Evolutionary conservation across 1,284 basidiomycete species (phyloP).

Genomic region (Sporisorium scitamineum): DNA sequence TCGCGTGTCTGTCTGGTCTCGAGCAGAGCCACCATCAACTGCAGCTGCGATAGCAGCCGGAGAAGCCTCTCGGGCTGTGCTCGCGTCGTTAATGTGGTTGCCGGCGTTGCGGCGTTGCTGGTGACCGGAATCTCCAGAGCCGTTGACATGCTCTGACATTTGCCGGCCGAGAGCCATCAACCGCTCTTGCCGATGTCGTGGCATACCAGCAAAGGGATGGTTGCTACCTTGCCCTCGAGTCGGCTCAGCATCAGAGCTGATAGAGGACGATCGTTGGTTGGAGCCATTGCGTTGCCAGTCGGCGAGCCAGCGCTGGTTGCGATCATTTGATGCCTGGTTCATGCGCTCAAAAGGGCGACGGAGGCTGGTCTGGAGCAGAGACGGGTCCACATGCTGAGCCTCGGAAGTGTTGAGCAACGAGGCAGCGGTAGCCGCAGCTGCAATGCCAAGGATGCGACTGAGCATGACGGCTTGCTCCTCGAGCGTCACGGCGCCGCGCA

Average conservation of each 20-base stretch:
- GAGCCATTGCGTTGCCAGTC: constrained; percentile 30
- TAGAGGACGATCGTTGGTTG: not conserved
- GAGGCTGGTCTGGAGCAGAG: constrained; percentile 50
- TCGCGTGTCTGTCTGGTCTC: constrained; percentile 12
- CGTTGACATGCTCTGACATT: constrained; percentile 14
- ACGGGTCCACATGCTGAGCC: constrained; percentile 42
- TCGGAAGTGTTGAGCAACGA: constrained; percentile 57
- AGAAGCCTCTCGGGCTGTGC: not conserved
- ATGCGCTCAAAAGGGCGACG: constrained; percentile 41
- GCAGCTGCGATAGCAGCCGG: not conserved
- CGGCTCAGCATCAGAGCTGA: not conserved
- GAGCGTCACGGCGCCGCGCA: constrained; percentile 58
- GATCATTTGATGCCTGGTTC: constrained; percentile 24
- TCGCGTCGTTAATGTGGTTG: not conserved
- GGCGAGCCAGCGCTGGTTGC: constrained; percentile 29
- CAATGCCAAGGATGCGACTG: constrained; percentile 61
- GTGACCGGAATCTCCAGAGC: not conserved
- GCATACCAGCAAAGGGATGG: constrained; percentile 13
- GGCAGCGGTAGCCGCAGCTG: constrained; percentile 65
- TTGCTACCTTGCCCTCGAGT: not conserved
- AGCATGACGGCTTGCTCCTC: constrained; percentile 68
- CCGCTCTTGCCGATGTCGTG: constrained; percentile 41
- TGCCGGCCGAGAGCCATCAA: constrained; percentile 32
- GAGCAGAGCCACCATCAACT: not conserved
- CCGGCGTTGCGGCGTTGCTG: not conserved